Base-by-base conservation (phyloP, 495 filamentous ascomycete species). In the Penicillium goetzii region DNA sequence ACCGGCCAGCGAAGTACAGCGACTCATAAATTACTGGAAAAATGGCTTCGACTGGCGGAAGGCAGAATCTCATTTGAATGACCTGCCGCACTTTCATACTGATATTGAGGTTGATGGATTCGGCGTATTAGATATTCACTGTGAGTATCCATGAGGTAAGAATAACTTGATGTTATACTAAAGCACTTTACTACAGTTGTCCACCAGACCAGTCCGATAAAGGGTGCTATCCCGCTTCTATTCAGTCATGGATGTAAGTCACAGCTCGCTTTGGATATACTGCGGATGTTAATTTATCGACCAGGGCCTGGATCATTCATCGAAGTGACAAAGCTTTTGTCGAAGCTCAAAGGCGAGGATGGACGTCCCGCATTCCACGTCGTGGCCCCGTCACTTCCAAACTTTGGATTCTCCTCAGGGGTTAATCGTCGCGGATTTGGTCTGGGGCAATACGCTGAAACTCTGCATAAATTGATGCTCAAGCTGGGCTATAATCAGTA, bases 401-500 rank as follows among this genome's bases (percentile, higher is more conserved):
- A 81, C 43, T 80, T 72, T 57, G 77, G 77, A 12, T 81, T 80
- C 50, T 79, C 74, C 9, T 69, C 74, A 0, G 76, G 72, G 1
- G 73, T 76, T 21, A 72, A 67, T 47, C 74, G 75, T 40, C 77
- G 77, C 60, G 81, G 83, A 1, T 85, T 90, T 43, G 80, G 78
- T 2, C 74, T 89, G 26, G 72, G 72, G 21, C 83, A 90, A 59
- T 88, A 91, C 30, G 90, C 87, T 5, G 82, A 84, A 49, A 73
- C 82, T 5, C 75, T 86, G 57, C 78, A 92, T 70, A 81, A 79
- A 4, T 79, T 94, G 3, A 93, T 94, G 90, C 63, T 82, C 11
- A 75, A 80, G 47, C 83, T 93, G 10, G 84, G 84, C 0, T 93
- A 94, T 75, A 62, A 73, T 14, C 68, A 84, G 59, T 93, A 94